Evolutionary conservation across 768 basidiomycete genomes (phyloP).

Genomic region (Calocybe cyanea): DNA sequence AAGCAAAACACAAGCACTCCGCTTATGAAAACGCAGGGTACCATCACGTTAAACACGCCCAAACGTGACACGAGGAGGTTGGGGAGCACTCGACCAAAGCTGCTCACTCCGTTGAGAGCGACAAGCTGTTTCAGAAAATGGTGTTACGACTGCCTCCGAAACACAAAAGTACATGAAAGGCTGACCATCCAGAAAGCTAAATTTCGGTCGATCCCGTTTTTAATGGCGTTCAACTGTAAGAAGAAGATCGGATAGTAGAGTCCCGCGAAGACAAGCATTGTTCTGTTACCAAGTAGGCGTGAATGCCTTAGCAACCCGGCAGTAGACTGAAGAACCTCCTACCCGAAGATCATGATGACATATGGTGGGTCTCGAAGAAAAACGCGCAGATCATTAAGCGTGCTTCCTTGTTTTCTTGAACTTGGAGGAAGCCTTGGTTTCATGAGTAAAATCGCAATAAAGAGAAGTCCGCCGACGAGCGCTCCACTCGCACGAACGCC

Average conservation of each 20-base stretch:
- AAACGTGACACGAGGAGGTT: slow-evolving; percentile 26
- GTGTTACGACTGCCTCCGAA: neutral
- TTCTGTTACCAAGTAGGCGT: slow-evolving; percentile 22
- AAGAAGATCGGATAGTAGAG: slow-evolving; percentile 54
- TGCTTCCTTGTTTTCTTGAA: slow-evolving; percentile 26
- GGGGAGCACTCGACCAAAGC: slow-evolving; percentile 32
- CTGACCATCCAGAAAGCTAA: slow-evolving; percentile 56
- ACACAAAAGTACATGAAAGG: neutral
- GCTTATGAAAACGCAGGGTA: slow-evolving; percentile 22
- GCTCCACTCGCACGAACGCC: slow-evolving; percentile 38
- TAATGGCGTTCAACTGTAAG: slow-evolving; percentile 49
- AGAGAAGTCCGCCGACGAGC: slow-evolving; percentile 26
- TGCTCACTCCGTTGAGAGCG: slow-evolving; percentile 47
- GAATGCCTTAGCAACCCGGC: neutral
- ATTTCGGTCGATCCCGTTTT: slow-evolving; percentile 39
- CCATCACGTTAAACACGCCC: slow-evolving; percentile 28
- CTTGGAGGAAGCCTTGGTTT: slow-evolving; percentile 38
- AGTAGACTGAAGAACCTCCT: neutral
- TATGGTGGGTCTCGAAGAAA: slow-evolving; percentile 45
- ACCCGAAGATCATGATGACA: slow-evolving; percentile 39
- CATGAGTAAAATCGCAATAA: slow-evolving; percentile 27
- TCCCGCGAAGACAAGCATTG: slow-evolving; percentile 30
- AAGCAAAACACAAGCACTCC: slow-evolving; percentile 32
- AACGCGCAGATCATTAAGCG: slow-evolving; percentile 21
- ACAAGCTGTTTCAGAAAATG: slow-evolving; percentile 35